phyloP scores from a whole-genome alignment of 805 yeast species.

The Kodamaea kakaduensis region DNA sequence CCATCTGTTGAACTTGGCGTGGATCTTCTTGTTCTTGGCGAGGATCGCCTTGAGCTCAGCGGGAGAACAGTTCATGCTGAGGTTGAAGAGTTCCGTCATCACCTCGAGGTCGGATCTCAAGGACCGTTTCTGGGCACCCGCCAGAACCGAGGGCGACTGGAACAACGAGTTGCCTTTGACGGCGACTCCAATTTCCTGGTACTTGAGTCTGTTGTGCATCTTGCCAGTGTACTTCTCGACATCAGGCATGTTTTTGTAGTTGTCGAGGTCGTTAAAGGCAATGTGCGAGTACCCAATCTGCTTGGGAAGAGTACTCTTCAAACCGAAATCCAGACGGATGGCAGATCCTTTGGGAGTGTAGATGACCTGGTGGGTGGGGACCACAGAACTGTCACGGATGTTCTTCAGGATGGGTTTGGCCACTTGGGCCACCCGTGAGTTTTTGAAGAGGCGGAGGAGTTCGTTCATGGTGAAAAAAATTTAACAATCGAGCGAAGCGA shows the following conservation, averaged over 20 bases:
- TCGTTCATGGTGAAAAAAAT: slow-evolving; percentile 22
- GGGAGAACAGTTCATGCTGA: slow-evolving; percentile 24
- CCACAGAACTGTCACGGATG: slow-evolving; percentile 26
- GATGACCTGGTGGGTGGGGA: slow-evolving; percentile 71
- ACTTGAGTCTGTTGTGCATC: slow-evolving; percentile 57
- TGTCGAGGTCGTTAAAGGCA: slow-evolving; percentile 63
- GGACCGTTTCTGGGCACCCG: slow-evolving; percentile 11
- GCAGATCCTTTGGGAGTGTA: slow-evolving; percentile 65
- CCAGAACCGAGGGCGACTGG: slow-evolving; percentile 16
- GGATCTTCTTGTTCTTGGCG: slow-evolving; percentile 41
- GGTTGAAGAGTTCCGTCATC: slow-evolving; percentile 30
- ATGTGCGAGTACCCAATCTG: slow-evolving; percentile 56
- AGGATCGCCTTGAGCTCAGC: slow-evolving; percentile 31
- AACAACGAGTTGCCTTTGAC: slow-evolving; percentile 36
- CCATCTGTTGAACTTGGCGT: slow-evolving; percentile 54
- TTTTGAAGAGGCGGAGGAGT: slow-evolving; percentile 32
- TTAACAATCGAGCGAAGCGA: too few species aligned
- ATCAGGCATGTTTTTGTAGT: slow-evolving; percentile 62
- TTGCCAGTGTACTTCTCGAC: slow-evolving; percentile 62
- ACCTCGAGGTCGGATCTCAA: slow-evolving; percentile 19
- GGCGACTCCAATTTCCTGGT: slow-evolving; percentile 64
- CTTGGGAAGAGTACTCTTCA: slow-evolving; percentile 66
- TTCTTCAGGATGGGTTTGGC: slow-evolving; percentile 36
- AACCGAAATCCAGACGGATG: slow-evolving; percentile 69
- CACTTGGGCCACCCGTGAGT: slow-evolving; percentile 42